A percentile compares a stretch with the other conserved stretches of the same genome.
phyloP scores from a whole-genome alignment of 106 monocot species.

The Hemerocallis citrina region DNA sequence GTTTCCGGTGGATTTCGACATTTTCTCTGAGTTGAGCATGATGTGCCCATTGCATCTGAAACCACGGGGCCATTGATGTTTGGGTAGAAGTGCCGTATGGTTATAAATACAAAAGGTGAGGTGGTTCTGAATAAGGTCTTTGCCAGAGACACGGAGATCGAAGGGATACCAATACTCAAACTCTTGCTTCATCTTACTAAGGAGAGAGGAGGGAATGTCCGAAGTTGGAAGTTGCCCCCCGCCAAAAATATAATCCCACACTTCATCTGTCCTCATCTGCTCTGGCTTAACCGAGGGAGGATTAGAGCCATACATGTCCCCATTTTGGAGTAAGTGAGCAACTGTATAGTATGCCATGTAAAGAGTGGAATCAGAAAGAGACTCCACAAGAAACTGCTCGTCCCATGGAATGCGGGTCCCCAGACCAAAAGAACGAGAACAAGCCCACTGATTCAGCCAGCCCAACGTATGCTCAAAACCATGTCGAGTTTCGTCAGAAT shows the following conservation, averaged over 20 bases:
- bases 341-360: conserved; percentile 79
- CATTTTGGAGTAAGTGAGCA: conserved; percentile 60
- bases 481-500: conserved; percentile 40
- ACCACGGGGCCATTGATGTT: conserved; percentile 60
- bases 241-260: conserved; percentile 63
- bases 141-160: conserved; percentile 72
- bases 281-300: conserved; percentile 33
- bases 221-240: conserved; percentile 31
- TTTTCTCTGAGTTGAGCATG: conserved; percentile 81
- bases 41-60: conserved; percentile 82
- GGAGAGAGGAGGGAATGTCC: conserved; percentile 30
- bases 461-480: conserved; percentile 69
- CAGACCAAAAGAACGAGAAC: conserved; percentile 73
- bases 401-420: conserved; percentile 78
- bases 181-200: conserved; percentile 60
- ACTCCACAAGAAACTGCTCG: conserved; percentile 67
- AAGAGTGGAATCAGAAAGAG: conserved; percentile 77
- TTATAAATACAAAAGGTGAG: conserved; percentile 75
- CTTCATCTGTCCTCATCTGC: conserved; percentile 67
- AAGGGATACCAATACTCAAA: conserved; percentile 88
- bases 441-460: conserved; percentile 89
- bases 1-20: conserved; percentile 80
- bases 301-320: conserved; percentile 52
- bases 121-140: conserved; percentile 75
- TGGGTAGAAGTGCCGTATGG: conserved; percentile 53